Percentiles rank a stretch among this genome's conserved stretches.
phyloP scores from a whole-genome alignment of 2,329 filamentous ascomycete genomes.

The Neonectria neomacrospora region DNA sequence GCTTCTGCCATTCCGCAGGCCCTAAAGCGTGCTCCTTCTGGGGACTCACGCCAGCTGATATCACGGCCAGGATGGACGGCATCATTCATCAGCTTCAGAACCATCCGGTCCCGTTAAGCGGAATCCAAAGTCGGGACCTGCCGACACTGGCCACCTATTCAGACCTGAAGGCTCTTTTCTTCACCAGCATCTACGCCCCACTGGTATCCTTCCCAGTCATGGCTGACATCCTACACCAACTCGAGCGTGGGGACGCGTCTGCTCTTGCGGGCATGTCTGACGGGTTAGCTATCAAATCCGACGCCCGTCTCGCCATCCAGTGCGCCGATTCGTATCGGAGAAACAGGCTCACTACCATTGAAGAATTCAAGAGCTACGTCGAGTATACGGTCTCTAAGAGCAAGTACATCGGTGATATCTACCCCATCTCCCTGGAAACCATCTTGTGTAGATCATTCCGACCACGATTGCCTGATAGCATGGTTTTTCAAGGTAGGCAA shows the following conservation, averaged over 20 bases:
- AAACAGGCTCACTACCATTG: constrained; percentile 41
- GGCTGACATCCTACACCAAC: constrained; percentile 42
- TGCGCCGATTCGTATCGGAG: constrained; percentile 46
- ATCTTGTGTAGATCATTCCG: constrained; percentile 43
- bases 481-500: constrained; percentile 41
- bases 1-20: constrained; percentile 42
- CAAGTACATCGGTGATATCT: constrained; percentile 48
- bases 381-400: constrained; percentile 43
- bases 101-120: constrained; percentile 41
- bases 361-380: constrained; percentile 41
- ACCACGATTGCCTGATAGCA: constrained; percentile 45
- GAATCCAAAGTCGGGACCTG: constrained; percentile 21
- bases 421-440: constrained; percentile 39
- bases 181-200: constrained; percentile 40
- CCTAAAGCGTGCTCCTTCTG: constrained; percentile 44
- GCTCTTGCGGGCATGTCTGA: constrained; percentile 39
- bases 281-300: constrained; percentile 20
- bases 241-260: constrained; percentile 45
- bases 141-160: constrained; percentile 45
- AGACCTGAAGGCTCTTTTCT: constrained; percentile 45
- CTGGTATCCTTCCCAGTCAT: constrained; percentile 39
- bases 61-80: constrained; percentile 41
- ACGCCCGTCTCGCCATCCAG: constrained; percentile 39
- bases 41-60: constrained; percentile 43
- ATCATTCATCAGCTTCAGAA: constrained; percentile 42